These are phyloP conservation scores for Mycena galericulata DNA, from an alignment of 768 basidiomycete species.

Conservation along the genomic window DNA sequence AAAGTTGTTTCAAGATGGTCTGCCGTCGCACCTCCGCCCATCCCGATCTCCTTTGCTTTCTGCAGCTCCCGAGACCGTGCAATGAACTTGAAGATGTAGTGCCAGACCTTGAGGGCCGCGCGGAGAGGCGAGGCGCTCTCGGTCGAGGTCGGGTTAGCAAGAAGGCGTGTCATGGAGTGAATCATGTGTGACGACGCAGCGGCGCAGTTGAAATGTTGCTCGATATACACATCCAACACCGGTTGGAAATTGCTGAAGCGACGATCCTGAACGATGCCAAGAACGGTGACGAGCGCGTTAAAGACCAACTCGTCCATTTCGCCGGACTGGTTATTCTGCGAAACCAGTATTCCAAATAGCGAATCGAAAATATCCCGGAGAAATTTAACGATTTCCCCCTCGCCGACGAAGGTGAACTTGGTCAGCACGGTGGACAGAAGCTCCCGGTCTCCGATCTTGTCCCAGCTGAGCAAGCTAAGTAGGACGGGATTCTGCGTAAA, in stretches of 20 bases:
- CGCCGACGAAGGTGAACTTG: conserved; percentile 92
- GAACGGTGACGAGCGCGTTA: conserved; percentile 89
- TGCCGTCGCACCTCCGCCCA: conserved; percentile 84
- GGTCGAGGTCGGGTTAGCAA: conserved; percentile 76
- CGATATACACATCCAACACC: conserved; percentile 93
- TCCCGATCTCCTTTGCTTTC: conserved; percentile 81
- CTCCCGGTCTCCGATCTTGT: conserved; percentile 72
- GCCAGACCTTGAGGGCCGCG: conserved; percentile 95
- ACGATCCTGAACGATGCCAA: conserved; percentile 93
- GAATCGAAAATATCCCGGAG: conserved; percentile 92
- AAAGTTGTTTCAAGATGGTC: conserved; percentile 89
- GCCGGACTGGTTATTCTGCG: conserved; percentile 75
- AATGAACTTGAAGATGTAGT: conserved; percentile 96
- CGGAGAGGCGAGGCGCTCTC: conserved; percentile 85
- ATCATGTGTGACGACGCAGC: conserved; percentile 88
- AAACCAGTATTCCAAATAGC: conserved; percentile 89
- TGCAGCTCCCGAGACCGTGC: conserved; percentile 91
- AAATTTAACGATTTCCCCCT: conserved; percentile 96
- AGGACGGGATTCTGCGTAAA: conserved; percentile 93
- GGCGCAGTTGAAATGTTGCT: conserved; percentile 86
- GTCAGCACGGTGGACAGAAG: conserved; percentile 77
- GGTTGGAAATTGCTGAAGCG: conserved; percentile 96
- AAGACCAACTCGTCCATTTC: conserved; percentile 91
- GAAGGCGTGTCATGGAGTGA: conserved; percentile 86
- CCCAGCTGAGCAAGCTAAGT: conserved; percentile 86